Evolutionary conservation across 1,139 yeast genomes (phyloP), one percentile per base, ranked within the genome.

Genomic region (Schizosaccharomyces versatilis): DNA sequence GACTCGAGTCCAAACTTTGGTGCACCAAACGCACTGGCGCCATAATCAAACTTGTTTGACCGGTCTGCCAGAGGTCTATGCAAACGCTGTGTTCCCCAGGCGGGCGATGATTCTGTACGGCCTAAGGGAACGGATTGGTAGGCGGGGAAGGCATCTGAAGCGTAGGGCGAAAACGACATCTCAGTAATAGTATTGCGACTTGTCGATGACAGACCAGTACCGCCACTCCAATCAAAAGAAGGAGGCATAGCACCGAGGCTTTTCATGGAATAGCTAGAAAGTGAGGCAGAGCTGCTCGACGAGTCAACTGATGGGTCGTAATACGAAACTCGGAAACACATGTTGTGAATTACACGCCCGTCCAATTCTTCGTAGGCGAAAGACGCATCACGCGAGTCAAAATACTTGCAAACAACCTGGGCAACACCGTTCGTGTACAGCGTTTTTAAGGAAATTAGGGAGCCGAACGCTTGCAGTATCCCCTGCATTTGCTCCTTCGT

Each of bases 311-410:
- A 47, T 24, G 10, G 38, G 54, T 49, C 48, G 49, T 41, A 48
- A 32, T 48, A 44, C 15, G 55, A 41, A 24, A 47, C 38, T 36
- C 32, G 49, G 42, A 57, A n/a, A 14, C 19, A 36, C 41, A 54
- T 10, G 49, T 10, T 62, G 40, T 60, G 61, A 49, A 62, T 56
- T n/a, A 55, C 55, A 7, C 55, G 51, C 9, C 60, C 60, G 47
- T 61, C 58, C 51, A 60, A 55, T 15, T 59, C 54, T 1, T 57
- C 56, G 2, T 61, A 60, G 0, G 67, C 64, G 17, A 62, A 58
- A 41, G 64, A 63, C 1, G 71, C 65, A 17, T 66, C 63, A 41
- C 71, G 62, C 40, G 68, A 59, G 56, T 70, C 72, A 57, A 59
- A 68, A 58, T 61, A 70, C n/a, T 66, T 67, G 54, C 72, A 68